Evolutionary conservation across 306 rosid genomes (phyloP).

Genomic region (Crotalaria pallida): DNA sequence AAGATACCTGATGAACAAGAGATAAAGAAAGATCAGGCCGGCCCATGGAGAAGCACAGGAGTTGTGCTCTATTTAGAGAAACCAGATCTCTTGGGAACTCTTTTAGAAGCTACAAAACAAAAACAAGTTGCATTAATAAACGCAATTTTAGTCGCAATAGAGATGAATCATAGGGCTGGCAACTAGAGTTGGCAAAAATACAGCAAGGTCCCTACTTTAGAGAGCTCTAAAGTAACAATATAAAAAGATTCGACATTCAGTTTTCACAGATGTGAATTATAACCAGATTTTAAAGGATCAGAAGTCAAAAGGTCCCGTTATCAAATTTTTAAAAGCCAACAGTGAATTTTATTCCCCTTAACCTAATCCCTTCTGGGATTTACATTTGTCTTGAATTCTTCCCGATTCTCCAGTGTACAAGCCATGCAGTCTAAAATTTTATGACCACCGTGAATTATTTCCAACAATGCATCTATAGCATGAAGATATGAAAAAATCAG

Average conservation of each 20-base stretch:
- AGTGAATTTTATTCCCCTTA: not conserved
- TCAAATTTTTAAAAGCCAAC: slow-evolving; percentile 9
- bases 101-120: slow-evolving; percentile 54
- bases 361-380: not conserved
- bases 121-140: slow-evolving; percentile 6
- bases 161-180: slow-evolving; percentile 7
- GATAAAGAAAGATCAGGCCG: slow-evolving; percentile 49
- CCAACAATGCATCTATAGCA: not conserved
- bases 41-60: slow-evolving; percentile 72
- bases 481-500: not conserved
- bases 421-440: not conserved
- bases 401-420: not conserved
- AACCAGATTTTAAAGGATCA: not conserved
- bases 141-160: not conserved
- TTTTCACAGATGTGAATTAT: slow-evolving; percentile 1
- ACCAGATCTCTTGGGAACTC: slow-evolving; percentile 74
- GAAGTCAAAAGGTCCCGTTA: not conserved
- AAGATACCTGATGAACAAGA: slow-evolving; percentile 69
- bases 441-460: not conserved
- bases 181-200: slow-evolving; percentile 3
- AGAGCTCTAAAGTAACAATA: not conserved
- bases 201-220: not conserved
- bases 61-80: slow-evolving; percentile 79
- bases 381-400: not conserved
- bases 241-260: not conserved